Evolutionary conservation across 1,284 basidiomycete genomes (phyloP), one percentile per base, ranked within the genome.

Genomic region (Melampsora americana): DNA sequence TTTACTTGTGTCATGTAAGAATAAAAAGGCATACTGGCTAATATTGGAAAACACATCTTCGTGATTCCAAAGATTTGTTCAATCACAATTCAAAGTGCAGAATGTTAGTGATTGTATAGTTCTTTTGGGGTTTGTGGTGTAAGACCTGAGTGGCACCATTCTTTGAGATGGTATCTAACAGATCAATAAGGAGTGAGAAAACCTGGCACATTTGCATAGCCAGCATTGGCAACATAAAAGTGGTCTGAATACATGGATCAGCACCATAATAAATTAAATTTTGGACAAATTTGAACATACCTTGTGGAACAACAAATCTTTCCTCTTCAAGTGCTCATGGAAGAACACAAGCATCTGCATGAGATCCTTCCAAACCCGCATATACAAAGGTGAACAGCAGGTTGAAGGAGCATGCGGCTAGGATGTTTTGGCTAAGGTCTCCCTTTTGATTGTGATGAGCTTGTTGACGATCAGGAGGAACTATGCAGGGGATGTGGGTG

Each of bases 301-400:
- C 48, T 35, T 53, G 16, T 20, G 70, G 60, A 11, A 73, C 30
- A 35, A 53, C 53, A 44, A 53, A 73, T 1, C 9, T 16, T n/a
- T n/a, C 30, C 23, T 61, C 18, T 5, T 79, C 64, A 16, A 81
- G 80, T 80, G 82, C 69, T 11, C 82, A 82, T 84, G 59, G 83
- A 82, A 62, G 78, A 78, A 23, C 83, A 79, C 56, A 84, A n/a
- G n/a, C n/a, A n/a, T n/a, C n/a, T n/a, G n/a, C n/a, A n/a, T n/a
- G n/a, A n/a, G n/a, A n/a, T n/a, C n/a, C n/a, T n/a, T n/a, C n/a
- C n/a, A n/a, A n/a, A n/a, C n/a, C n/a, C n/a, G n/a, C n/a, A n/a
- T n/a, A n/a, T n/a, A n/a, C 69, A 77, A 83, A 84, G 46, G 77
- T 76, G 68, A 84, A 84, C 9, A 56, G 65, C 44, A 84, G 69